Percentiles rank a stretch among this genome's conserved stretches.
phyloP scores from a whole-genome alignment of 495 filamentous ascomycete species.

The Penicillium malachiteum region DNA sequence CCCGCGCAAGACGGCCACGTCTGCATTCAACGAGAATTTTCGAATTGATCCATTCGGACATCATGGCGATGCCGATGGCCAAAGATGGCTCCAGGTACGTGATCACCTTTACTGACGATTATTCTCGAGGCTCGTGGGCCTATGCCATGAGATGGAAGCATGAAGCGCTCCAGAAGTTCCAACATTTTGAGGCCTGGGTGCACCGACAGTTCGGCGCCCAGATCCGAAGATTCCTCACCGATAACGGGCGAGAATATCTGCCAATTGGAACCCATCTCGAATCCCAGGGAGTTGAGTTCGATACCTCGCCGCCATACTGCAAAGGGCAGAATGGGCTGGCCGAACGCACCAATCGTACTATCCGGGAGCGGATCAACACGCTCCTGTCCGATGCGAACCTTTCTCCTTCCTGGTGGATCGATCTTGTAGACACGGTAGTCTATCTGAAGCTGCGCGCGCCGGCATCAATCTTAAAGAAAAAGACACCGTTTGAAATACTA shows the following conservation, averaged over 20 bases:
- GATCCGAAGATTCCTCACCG: constrained; percentile 9
- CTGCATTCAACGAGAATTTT: constrained; percentile 8
- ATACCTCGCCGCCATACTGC: constrained; percentile 11
- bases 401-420: constrained; percentile 6
- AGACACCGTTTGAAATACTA: constrained; percentile 2
- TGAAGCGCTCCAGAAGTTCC: constrained; percentile 7
- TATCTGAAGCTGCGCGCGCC: constrained; percentile 8
- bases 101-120: constrained; percentile 8
- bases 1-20: constrained; percentile 5
- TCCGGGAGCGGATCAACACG: constrained; percentile 13
- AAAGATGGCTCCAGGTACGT: constrained; percentile 10
- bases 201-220: constrained; percentile 9
- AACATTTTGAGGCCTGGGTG: constrained; percentile 4
- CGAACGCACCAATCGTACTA: constrained; percentile 13
- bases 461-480: background rate
- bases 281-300: constrained; percentile 9
- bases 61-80: constrained; percentile 10
- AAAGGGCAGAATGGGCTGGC: constrained; percentile 13
- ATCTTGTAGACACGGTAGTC: constrained; percentile 2
- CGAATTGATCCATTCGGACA: constrained; percentile 8
- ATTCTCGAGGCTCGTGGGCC: constrained; percentile 6
- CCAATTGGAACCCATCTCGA: constrained; percentile 9
- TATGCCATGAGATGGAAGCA: constrained; percentile 5
- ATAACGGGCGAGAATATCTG: constrained; percentile 11
- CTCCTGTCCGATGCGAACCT: constrained; percentile 10